Base-by-base conservation (phyloP, 495 filamentous ascomycete species). In the Podospora appendiculata region DNA sequence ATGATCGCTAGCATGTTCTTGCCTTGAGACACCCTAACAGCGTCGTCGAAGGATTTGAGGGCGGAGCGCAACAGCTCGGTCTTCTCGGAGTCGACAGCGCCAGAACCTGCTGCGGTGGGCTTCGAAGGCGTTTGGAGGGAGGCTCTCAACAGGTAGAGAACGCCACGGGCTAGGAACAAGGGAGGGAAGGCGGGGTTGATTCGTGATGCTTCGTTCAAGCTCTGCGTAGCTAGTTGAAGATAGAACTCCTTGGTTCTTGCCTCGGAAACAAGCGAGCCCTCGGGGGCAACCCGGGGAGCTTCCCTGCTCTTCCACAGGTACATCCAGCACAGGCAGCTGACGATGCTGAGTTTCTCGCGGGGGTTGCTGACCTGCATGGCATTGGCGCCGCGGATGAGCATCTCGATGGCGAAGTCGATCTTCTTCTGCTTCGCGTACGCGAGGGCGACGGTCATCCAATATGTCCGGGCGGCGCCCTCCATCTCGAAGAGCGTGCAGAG, bases 361-460 rank as follows among this genome's bases (percentile, higher is more conserved):
- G 82, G 79, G 42, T 82, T 82, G 43, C 80, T 84, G 49, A 77
- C 74, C 38, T 82, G 78, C 64, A 94, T 80, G 19, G 85, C 89
- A 45, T 78, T 79, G 48, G 92, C 74, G 46, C 90, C 90, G 57
- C 90, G 89, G 41, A 83, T 81, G 50, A 98, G 74, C 58, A 98
- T 93, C 66, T 96, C 91, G 58, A 97, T 91, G 41, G 93, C 93
- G 69, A 89, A 88, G 58, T 96, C 90, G 41, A 90, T 78, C 69
- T 95, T 92, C 38, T 84, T 81, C 67, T 95, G 90, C 70, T 96
- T 97, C 25, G 92, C 91, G 62, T 98, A 97, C n/a, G 92, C 94
- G 35, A 96, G 79, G 33, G 93, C 88, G 55, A 96, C 90, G 12
- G 88, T 89, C 76, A 97, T 90, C 93, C 93, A 98, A 62, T 90